Evolutionary conservation across 192 early-diverging fungal species (phyloP).

Genomic region (Dissophora globulifera): DNA sequence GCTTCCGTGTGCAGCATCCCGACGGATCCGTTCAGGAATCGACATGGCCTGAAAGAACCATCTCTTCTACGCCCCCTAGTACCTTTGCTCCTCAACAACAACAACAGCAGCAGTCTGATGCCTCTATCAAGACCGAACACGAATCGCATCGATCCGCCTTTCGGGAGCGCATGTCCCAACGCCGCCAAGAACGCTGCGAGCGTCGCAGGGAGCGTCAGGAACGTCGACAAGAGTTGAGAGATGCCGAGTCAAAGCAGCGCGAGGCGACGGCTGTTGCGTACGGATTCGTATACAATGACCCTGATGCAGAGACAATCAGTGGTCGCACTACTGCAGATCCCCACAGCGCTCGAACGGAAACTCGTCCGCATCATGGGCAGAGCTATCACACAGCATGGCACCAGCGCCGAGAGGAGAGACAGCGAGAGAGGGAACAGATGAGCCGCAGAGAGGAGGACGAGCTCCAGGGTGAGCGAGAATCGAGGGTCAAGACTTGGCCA

Average conservation of each 20-base stretch:
- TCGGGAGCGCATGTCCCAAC: slow-evolving; percentile 12
- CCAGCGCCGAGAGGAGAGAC: slow-evolving; percentile 2
- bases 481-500: slow-evolving; percentile 15
- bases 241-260: slow-evolving; percentile 15
- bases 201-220: slow-evolving; percentile 7
- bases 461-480: neutral
- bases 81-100: neutral
- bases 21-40: slow-evolving; percentile 35
- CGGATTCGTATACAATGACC: neutral
- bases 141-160: slow-evolving; percentile 1
- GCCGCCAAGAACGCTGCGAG: neutral
- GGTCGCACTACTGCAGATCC: neutral
- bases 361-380: slow-evolving; percentile 11
- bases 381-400: slow-evolving; percentile 1
- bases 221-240: slow-evolving; percentile 21
- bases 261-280: slow-evolving; percentile 24
- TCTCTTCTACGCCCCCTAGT: neutral
- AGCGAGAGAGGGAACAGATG: neutral
- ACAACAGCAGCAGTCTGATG: neutral
- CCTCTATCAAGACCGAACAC: neutral
- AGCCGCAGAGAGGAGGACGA: neutral
- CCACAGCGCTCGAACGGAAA: neutral
- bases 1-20: slow-evolving; percentile 1
- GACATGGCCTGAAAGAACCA: neutral
- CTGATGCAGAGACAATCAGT: neutral